Percentiles rank a stretch among this genome's conserved stretches.
Evolutionary conservation across 257 asterid genomes (phyloP).

Genomic region (Misopates orontium): DNA sequence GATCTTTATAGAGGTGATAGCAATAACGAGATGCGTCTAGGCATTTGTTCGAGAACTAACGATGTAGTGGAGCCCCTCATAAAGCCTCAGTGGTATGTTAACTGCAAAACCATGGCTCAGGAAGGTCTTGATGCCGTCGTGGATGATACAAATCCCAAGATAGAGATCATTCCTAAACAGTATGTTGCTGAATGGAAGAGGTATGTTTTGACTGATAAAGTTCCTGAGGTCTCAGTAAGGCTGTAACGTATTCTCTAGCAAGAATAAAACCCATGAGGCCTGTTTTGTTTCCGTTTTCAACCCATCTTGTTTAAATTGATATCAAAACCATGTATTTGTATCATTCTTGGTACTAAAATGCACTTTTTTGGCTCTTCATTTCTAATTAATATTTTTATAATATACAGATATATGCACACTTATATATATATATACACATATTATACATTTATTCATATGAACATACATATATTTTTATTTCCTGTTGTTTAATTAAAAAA

Average conservation of each 20-base stretch:
- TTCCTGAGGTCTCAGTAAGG: constrained; percentile 11
- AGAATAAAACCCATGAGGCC: not conserved
- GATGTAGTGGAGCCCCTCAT: constrained; percentile 95
- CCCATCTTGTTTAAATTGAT: too few relatives aligned
- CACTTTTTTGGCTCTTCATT: too few relatives aligned
- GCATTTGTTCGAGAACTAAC: constrained; percentile 83
- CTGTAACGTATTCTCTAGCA: not conserved
- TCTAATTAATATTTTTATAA: too few relatives aligned
- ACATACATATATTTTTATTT: too few relatives aligned
- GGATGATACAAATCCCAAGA: constrained; percentile 51
- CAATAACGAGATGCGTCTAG: constrained; percentile 93
- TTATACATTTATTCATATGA: too few relatives aligned
- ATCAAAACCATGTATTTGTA: too few relatives aligned
- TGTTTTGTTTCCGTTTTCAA: not conserved
- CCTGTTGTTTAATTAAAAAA: too few relatives aligned
- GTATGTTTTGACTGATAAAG: constrained; percentile 35
- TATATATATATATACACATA: too few relatives aligned
- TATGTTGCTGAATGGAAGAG: constrained; percentile 91
- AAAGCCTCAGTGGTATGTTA: constrained; percentile 98
- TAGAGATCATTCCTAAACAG: constrained; percentile 83
- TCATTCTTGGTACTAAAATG: too few relatives aligned
- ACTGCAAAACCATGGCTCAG: constrained; percentile 76
- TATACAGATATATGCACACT: too few relatives aligned
- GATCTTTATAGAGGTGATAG: constrained; percentile 76
- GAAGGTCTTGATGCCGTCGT: constrained; percentile 81